These are phyloP conservation scores for Alternaria sp. DNA, from an alignment of 2,329 filamentous ascomycete species.

Conservation along the genomic window DNA sequence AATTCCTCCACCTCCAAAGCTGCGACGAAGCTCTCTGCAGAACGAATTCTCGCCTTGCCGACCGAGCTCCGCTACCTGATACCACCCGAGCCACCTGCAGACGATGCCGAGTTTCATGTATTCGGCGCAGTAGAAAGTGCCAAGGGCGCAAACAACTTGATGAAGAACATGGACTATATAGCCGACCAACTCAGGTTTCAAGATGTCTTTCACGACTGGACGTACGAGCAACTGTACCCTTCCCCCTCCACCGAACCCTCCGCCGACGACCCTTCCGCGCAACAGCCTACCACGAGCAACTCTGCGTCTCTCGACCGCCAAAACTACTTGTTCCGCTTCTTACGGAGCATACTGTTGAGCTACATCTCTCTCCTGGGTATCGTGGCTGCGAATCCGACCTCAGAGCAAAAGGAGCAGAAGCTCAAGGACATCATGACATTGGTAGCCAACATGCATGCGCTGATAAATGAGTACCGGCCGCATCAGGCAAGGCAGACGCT, in stretches of 20 bases:
- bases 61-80: constrained; percentile 79
- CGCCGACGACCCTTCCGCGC: constrained; percentile 36
- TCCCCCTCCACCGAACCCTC: constrained; percentile 16
- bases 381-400: constrained; percentile 69
- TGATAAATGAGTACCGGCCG: constrained; percentile 92
- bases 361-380: constrained; percentile 85
- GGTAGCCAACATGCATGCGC: constrained; percentile 89
- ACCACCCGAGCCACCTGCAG: constrained; percentile 77
- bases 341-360: constrained; percentile 86
- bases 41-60: constrained; percentile 64
- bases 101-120: constrained; percentile 72
- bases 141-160: constrained; percentile 35
- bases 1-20: constrained; percentile 8
- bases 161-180: constrained; percentile 37
- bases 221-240: constrained; percentile 75
- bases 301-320: constrained; percentile 59
- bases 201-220: constrained; percentile 73
- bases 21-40: constrained; percentile 27
- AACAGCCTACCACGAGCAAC: constrained; percentile 54
- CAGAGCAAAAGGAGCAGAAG: constrained; percentile 75
- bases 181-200: constrained; percentile 35
- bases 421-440: constrained; percentile 81
- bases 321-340: constrained; percentile 75
- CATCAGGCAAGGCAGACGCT: constrained; percentile 91
- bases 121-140: constrained; percentile 72